Evolutionary conservation across 768 basidiomycete species (phyloP), one percentile per base, ranked within the genome.

Genomic region (Tulasnella sp.): DNA sequence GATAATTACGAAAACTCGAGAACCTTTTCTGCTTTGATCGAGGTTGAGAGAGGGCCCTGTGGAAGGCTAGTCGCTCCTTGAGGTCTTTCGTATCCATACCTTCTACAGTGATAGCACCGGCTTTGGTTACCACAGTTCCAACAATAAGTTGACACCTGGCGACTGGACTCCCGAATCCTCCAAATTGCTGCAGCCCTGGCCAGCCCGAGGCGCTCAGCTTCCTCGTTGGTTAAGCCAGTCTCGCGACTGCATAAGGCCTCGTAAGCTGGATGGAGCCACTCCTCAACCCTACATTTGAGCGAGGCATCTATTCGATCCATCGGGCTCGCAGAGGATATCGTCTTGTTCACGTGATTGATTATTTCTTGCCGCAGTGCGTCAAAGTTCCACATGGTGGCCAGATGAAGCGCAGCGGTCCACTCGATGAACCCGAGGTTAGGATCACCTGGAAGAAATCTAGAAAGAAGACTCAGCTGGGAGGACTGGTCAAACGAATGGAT

Each of bases 341-440:
- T 17, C 17, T 62, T 12, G 64, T 14, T 9, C 7, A 35, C 37
- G 64, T 12, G 5, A 19, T 66, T 22, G 22, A 35, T 8, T 22
- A 36, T 66, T 19, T 32, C n/a, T 9, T 66, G 12, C 42, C 42
- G 42, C 42, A 36, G 29, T 66, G 6, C 5, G 67, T 69, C 67
- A 26, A 42, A 52, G 7, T 69, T 6, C 67, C 67, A 69, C 67
- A 69, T 69, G 7, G 67, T 69, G 6, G 67, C 67, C 14, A 69
- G 44, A 29, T 34, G 62, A 16, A 64, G 62, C 62, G 62, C 12
- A 16, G 62, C 12, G 12, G 19, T 12, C 26, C 62, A 64, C 14
- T 64, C 12, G 11, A 12, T 12, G 62, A 64, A 64, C n/a, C 12
- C 14, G 14, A 64, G 29, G 26, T n/a, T 34, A n/a, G 19, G n/a